These are phyloP conservation scores for Mesembryanthemum crystallinum DNA, from an alignment of 148 eudicot genomes.

Conservation along the genomic window DNA sequence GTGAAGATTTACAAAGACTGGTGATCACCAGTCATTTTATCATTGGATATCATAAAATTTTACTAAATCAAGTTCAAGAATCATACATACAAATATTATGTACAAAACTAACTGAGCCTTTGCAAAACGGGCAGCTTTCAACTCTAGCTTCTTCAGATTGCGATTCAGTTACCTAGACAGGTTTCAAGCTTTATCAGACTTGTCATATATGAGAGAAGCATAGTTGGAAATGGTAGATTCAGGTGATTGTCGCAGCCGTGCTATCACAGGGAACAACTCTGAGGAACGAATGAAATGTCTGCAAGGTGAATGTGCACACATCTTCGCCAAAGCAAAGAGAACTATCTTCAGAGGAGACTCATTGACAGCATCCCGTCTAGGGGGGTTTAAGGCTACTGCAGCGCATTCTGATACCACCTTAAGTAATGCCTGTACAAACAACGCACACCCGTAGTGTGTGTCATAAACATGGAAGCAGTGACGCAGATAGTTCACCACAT, in stretches of 20 bases:
- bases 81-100: constrained; percentile 20
- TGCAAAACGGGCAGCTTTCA: constrained; percentile 7
- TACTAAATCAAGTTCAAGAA: constrained; percentile 1
- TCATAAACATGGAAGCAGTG: background rate
- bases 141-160: background rate
- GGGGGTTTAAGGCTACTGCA: constrained; percentile 73
- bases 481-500: too few species aligned
- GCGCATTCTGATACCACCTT: constrained; percentile 77
- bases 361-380: constrained; percentile 58
- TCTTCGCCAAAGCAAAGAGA: constrained; percentile 81
- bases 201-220: constrained; percentile 51
- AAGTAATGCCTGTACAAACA: constrained; percentile 63
- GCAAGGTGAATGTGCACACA: constrained; percentile 78
- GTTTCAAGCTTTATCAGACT: constrained; percentile 29
- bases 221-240: constrained; percentile 70
- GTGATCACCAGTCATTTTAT: background rate
- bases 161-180: background rate
- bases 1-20: background rate
- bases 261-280: constrained; percentile 57
- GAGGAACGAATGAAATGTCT: constrained; percentile 76
- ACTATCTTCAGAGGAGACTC: constrained; percentile 94
- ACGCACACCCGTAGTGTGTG: background rate
- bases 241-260: constrained; percentile 72
- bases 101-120: background rate
- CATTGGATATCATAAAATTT: background rate